Evolutionary conservation across 148 eudicot genomes (phyloP).

Genomic region (Chenopodium suecicum): DNA sequence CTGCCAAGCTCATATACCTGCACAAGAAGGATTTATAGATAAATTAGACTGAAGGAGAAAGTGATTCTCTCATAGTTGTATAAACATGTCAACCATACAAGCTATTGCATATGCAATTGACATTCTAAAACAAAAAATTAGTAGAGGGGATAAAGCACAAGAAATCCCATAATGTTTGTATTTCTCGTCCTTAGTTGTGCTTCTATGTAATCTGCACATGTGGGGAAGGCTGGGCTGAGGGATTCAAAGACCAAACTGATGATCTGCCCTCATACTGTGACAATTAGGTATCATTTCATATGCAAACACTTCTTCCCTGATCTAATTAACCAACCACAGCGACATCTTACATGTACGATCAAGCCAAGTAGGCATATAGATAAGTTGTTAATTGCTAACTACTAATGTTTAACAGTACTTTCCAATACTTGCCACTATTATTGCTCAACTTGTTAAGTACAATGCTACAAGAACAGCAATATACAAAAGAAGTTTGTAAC

Average conservation of each 20-base stretch:
- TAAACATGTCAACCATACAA: background rate
- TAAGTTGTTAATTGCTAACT: too few species aligned
- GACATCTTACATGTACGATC: background rate
- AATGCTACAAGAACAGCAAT: background rate
- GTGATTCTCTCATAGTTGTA: background rate
- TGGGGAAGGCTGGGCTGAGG: background rate
- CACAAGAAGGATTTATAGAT: constrained; percentile 4
- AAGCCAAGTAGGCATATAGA: background rate
- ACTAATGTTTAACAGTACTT: background rate
- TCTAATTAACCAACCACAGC: background rate
- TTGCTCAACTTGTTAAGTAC: background rate
- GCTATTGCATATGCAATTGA: background rate
- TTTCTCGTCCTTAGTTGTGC: background rate
- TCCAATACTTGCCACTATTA: background rate
- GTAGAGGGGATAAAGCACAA: background rate
- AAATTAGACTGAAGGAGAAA: constrained; percentile 2
- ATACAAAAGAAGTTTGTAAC: background rate
- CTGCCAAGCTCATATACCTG: constrained; percentile 62
- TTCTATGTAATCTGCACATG: background rate
- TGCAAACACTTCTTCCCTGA: background rate
- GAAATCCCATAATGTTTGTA: too few species aligned
- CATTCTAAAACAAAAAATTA: background rate
- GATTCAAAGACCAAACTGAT: background rate
- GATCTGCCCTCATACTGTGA: background rate
- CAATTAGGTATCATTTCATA: background rate